These are phyloP conservation scores for Aspergillus sojae DNA, from an alignment of 2,329 filamentous ascomycete species.

Conservation along the genomic window DNA sequence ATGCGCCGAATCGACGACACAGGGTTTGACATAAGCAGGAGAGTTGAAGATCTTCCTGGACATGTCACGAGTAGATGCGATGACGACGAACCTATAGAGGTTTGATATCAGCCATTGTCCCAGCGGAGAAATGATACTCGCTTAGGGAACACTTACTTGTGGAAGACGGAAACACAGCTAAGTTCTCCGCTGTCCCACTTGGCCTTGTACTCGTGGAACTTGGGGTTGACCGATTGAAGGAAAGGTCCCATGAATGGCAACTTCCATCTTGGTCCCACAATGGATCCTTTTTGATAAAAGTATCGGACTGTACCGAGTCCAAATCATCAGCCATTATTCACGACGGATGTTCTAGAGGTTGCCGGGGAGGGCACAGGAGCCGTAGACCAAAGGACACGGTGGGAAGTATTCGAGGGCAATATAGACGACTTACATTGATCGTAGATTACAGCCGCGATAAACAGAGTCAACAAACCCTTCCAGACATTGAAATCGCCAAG, in stretches of 20 bases:
- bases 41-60: conserved; percentile 97
- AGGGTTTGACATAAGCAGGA: conserved; percentile 87
- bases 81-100: conserved; percentile 76
- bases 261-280: conserved; percentile 75
- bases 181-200: conserved; percentile 92
- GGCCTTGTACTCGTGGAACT: conserved; percentile 85
- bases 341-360: not conserved
- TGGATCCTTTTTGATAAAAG: conserved; percentile 72
- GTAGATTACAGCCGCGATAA: conserved; percentile 75
- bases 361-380: no score
- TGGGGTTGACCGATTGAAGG: conserved; percentile 85
- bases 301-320: conserved; percentile 64
- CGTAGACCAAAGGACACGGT: not conserved
- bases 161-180: conserved; percentile 97
- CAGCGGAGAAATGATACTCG: not conserved
- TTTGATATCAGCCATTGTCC: not conserved
- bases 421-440: conserved; percentile 74
- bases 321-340: conserved; percentile 5
- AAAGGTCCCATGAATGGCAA: conserved; percentile 93
- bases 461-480: conserved; percentile 69
- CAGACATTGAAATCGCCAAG: conserved; percentile 64
- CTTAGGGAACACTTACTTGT: conserved; percentile 71
- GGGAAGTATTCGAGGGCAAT: not conserved
- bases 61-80: conserved; percentile 92
- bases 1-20: conserved; percentile 89